Base-by-base conservation (phyloP, 2,329 filamentous ascomycete genomes). In the Colletotrichum theobromicola region DNA sequence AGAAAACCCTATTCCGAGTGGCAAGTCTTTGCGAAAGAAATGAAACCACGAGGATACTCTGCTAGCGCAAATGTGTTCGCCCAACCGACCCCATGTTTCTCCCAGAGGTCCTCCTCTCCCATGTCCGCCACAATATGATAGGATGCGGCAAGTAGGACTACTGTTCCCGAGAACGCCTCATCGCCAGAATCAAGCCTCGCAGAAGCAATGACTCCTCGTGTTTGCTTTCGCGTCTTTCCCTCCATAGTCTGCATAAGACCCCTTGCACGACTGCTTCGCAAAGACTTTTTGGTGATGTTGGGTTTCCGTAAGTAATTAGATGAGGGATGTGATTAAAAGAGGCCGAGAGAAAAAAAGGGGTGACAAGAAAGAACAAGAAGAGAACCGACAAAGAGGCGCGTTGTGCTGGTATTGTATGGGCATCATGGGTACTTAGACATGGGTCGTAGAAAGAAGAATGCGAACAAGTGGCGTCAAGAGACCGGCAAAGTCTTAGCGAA, bases 401-500 rank as follows among this genome's bases (percentile, higher is more conserved):
- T 85, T 85, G 87, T 88, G 88, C 87, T 89, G 88, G 87, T 90
- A 88, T 87, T 89, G 87, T 88, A 87, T 86, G 84, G 86, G 86
- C 87, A 88, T 91, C 88, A 89, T 90, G 85, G 87, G 84, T 87
- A 88, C 87, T 87, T 84, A 87, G 87, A 86, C 87, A 86, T 88
- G 85, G 87, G 86, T 89, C 87, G 85, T 89, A 83, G 85, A 82
- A 76, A 76, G 66, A 69, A 76, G 62, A 72, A 68, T 67, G 63
- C 68, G 70, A 65, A 65, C 72, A 64, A 42, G 57, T 34, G 64
- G 62, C 61, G 24, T 72, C 67, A 58, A 61, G 67, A 75, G 30
- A 71, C 66, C 74, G 75, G 24, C n/a, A 46, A 37, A 37, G 18
- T 79, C 79, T 92, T 96, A 98, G 87, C 97, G 95, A 84, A 99